A percentile compares a stretch with the other conserved stretches of the same genome.
Evolutionary conservation across 306 rosid genomes (phyloP).

Genomic region (barrel medic (Medicago truncatula)): MtrunA17r5.0-ANR NC_053045.1:40967001-40967500

Average conservation of each 20-base stretch:
- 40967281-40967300: conserved; percentile 61
- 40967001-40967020: conserved; percentile 69
- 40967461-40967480: conserved; percentile 68
- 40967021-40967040: conserved; percentile 74
- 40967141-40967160: conserved; percentile 71
- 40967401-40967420: conserved; percentile 84
- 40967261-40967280: conserved; percentile 61
- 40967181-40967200: conserved; percentile 53
- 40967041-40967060: conserved; percentile 62
- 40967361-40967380: conserved; percentile 66
- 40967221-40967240: conserved; percentile 77
- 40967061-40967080: conserved; percentile 64
- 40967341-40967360: conserved; percentile 63
- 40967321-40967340: conserved; percentile 73
- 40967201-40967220: conserved; percentile 76
- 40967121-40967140: conserved; percentile 80
- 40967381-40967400: conserved; percentile 59
- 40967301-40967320: conserved; percentile 77
- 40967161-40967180: conserved; percentile 66
- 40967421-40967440: conserved; percentile 79
- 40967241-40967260: conserved; percentile 80
- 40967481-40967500: conserved; percentile 57
- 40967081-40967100: conserved; percentile 60
- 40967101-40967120: conserved; percentile 67
- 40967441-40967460: conserved; percentile 71